Evolutionary conservation across 1,284 basidiomycete genomes (phyloP), one percentile per base, ranked within the genome.

Genomic region (Chondrostereum purpureum): DNA sequence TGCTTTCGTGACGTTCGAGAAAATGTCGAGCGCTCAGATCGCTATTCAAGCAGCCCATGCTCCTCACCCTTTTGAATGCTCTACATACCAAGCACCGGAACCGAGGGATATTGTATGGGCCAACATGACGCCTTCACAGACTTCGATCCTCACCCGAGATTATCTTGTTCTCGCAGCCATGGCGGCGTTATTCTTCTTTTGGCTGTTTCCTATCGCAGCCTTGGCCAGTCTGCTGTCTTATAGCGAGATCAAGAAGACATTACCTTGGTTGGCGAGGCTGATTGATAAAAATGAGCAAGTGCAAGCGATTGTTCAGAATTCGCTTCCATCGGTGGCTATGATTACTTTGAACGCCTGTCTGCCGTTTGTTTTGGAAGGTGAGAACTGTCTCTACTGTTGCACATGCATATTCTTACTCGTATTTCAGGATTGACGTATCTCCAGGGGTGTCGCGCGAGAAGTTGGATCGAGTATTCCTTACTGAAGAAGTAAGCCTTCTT

Each of bases 1-100:
- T 5, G 95, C 92, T 0, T 99, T 97, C 59, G 90, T 98, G n/a
- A 98, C 95, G 0, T 97, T 99, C 55, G 89, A 95, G 63, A 88
- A 90, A 58, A 92, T 94, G 75, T 88, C 89, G 2, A 85, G 85
- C 56, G 91, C 93, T 83, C 94, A 99, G 84, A 85, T 90, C 36
- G 92, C 92, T 0, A 74, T 88, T 2, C 95, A 98, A 64, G 78
- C 84, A 0, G 88, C 88, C 0, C 89, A 94, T 61, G 78, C 84
- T 2, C 74, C 84, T 0, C 72, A 75, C 39, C 81, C 88, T 10
- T 73, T 73, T 45, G 75, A 85, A 58, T 75, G 79, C 42, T 68
- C 72, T 11, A 92, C 90, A 2, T 73, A 74, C 39, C 79, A 79
- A 4, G 94, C 95, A 0, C 94, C 93, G 0, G 95, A 99, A 61